A percentile compares a stretch with the other conserved stretches of the same genome.
These are phyloP conservation scores for Wickerhamomyces hampshirensis DNA, from an alignment of 805 yeast species.

Conservation along the genomic window DNA sequence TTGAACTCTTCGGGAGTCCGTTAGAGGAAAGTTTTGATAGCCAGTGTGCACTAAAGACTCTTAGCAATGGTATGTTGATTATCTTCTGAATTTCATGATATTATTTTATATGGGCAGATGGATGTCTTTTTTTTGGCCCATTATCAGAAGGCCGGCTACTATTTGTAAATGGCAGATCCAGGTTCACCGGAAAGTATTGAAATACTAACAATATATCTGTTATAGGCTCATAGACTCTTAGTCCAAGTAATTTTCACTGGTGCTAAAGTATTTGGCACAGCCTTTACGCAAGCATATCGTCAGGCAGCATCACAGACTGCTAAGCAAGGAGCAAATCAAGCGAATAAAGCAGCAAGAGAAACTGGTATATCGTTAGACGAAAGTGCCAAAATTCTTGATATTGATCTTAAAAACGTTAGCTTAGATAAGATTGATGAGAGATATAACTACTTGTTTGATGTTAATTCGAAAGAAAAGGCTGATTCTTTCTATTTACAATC, in stretches of 20 bases:
- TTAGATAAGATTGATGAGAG: slow-evolving; percentile 61
- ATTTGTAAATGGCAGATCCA: no score
- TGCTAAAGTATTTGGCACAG: slow-evolving; percentile 92
- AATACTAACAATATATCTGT: no score
- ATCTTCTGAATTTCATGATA: no score
- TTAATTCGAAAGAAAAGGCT: slow-evolving; percentile 92
- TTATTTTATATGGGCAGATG: no score
- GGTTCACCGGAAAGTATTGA: no score
- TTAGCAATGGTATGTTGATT: no score
- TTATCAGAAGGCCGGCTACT: no score
- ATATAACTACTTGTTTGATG: slow-evolving; percentile 78
- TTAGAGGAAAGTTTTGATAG: no score
- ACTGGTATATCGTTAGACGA: slow-evolving; percentile 86
- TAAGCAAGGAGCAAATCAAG: slow-evolving; percentile 52
- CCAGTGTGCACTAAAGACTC: no score
- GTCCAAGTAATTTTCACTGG: slow-evolving; percentile 91
- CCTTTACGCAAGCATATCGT: slow-evolving; percentile 93
- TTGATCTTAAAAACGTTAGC: slow-evolving; percentile 55
- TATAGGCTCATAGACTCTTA: slow-evolving; percentile 82
- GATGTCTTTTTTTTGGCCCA: no score
- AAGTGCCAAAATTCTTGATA: slow-evolving; percentile 84
- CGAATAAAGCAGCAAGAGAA: slow-evolving; percentile 39
- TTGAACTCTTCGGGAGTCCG: no score
- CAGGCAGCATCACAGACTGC: slow-evolving; percentile 96
- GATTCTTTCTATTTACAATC: slow-evolving; percentile 92